Evolutionary conservation across 75 land plant genomes (phyloP).

Genomic region (Chamaecyparis obtusa): DNA sequence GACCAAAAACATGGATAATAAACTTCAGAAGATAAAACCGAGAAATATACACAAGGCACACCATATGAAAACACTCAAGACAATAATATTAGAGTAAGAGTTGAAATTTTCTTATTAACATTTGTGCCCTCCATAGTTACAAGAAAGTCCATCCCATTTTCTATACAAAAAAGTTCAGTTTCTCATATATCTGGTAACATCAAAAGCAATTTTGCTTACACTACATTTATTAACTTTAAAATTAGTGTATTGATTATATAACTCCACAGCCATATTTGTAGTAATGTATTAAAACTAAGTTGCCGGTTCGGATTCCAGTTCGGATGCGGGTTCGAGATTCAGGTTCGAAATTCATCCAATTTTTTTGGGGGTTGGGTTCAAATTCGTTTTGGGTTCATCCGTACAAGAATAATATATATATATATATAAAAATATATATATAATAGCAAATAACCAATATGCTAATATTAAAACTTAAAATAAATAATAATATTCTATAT

Average conservation of each 20-base stretch:
- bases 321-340: too few relatives aligned
- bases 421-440: too few relatives aligned
- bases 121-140: neutral
- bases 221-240: neutral
- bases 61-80: neutral
- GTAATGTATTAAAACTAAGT: neutral
- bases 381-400: too few relatives aligned
- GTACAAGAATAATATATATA: too few relatives aligned
- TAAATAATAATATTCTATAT: too few relatives aligned
- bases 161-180: neutral
- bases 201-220: neutral
- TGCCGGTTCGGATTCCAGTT: too few relatives aligned
- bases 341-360: too few relatives aligned
- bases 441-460: too few relatives aligned
- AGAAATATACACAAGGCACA: neutral
- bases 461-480: too few relatives aligned
- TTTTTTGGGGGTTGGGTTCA: too few relatives aligned
- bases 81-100: neutral
- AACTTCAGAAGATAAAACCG: neutral
- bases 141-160: too few relatives aligned
- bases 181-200: neutral
- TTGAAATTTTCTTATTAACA: neutral
- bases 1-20: neutral
- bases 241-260: neutral
- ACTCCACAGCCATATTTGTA: neutral